Evolutionary conservation across 192 early-diverging fungal species (phyloP), one percentile per base, ranked within the genome.

Genomic region (Backusella morwellensis): DNA sequence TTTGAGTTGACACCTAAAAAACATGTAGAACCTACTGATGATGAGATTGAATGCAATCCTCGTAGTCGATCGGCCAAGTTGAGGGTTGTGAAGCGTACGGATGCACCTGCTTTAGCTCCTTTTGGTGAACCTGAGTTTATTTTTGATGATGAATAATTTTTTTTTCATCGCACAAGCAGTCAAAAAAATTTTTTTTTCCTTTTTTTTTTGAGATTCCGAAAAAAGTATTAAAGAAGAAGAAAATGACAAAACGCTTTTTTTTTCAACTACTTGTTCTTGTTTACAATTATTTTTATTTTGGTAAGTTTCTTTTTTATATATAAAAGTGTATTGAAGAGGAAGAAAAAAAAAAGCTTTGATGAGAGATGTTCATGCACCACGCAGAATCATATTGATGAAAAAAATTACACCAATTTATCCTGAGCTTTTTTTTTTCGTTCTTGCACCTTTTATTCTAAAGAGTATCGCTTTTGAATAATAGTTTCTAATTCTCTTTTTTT

Each of bases 1-100:
- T 81, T 81, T 66, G 80, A 72, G 23, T 21, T 84, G 41, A 52
- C 78, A 56, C 81, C 76, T 54, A 85, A 78, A 73, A 74, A 78
- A 1, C 82, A 82, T 44, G 81, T 92, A 47, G 81, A 74, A 44
- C 85, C 91, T 6, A 76, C 78, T 1, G 42, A 50, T 29, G 78
- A 86, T 19, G 93, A 93, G 84, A 59, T 89, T 0, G 78, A 76
- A 35, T 66, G 15, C 6, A 94, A 94, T 70, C 78, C 87, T n/a
- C 78, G 91, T 38, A 83, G 91, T 70, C 77, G 91, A 73, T 91
- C 85, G 0, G 87, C 86, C 11, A 89, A 88, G 74, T 75, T 89
- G 11, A 66, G 88, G 26, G 85, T 80, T 0, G 82, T 76, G 0
- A 52, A 66, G 54, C 78, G 82, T 68, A 83, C 82, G 15, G 19